phyloP scores from a whole-genome alignment of 805 yeast genomes.

The Hermanozyma aechmeae region DNA sequence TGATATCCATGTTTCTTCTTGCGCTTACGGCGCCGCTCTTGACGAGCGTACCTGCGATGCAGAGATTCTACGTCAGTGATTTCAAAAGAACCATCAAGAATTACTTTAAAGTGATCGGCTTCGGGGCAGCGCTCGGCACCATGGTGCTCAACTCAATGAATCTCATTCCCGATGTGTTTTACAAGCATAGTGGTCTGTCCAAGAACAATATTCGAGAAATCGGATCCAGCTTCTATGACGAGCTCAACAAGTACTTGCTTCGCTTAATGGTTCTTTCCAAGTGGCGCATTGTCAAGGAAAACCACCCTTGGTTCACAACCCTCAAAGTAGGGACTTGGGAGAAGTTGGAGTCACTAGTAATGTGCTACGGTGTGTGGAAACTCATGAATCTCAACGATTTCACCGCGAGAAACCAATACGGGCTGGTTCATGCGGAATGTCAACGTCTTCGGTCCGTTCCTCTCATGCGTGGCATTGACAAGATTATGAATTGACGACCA shows the following conservation, averaged over 20 bases:
- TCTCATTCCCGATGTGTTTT: slow-evolving; percentile 13
- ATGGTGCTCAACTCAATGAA: slow-evolving; percentile 15
- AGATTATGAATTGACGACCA: slow-evolving; percentile 4
- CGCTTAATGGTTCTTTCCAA: slow-evolving; percentile 27
- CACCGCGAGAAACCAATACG: slow-evolving; percentile 12
- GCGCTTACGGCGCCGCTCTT: slow-evolving; percentile 25
- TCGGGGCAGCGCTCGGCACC: slow-evolving; percentile 21
- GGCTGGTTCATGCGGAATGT: slow-evolving; percentile 3
- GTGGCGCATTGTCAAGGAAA: slow-evolving; percentile 33
- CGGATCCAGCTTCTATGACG: slow-evolving; percentile 17
- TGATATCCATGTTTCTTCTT: slow-evolving; percentile 24
- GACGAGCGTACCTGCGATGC: slow-evolving; percentile 5
- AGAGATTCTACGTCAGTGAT: slow-evolving; percentile 7
- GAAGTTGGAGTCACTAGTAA: slow-evolving; percentile 20
- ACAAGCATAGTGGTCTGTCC: too few species aligned
- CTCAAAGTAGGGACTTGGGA: slow-evolving; percentile 21
- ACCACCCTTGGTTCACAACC: slow-evolving; percentile 23
- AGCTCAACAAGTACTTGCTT: slow-evolving; percentile 22
- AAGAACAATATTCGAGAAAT: slow-evolving; percentile 13
- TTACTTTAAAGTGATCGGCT: slow-evolving; percentile 28
- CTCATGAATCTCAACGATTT: slow-evolving; percentile 29
- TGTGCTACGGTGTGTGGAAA: slow-evolving; percentile 28
- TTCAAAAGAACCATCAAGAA: slow-evolving; percentile 20
- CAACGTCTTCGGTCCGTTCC: slow-evolving; percentile 5
- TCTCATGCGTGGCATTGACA: slow-evolving; percentile 7